Evolutionary conservation across 176 grass and related monocot species (phyloP), one percentile per base, ranked within the genome.

Genomic region (Musa schizocarpa): DNA sequence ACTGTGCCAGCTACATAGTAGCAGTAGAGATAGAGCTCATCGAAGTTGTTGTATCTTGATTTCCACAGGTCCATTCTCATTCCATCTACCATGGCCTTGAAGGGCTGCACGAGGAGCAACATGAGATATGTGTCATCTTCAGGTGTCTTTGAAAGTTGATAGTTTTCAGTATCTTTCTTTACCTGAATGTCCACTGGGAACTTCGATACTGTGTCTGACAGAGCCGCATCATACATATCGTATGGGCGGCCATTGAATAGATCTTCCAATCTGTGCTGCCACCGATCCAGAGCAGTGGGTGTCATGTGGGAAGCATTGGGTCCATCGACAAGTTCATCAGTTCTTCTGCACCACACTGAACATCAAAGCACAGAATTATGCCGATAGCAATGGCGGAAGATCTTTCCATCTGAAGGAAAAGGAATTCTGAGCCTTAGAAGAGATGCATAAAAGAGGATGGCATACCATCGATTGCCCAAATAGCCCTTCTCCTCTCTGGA

Each of bases 21-120:
- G 84, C 95, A 98, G 82, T 98, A 98, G 76, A 94, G 85, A 84
- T 98, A 98, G 17, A 98, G 84, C 81, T 98, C 95, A 17, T 98
- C 88, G 13, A 98, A 98, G 77, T 79, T 93, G 53, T 1, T 82
- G 66, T 98, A 98, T 74, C 90, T 88, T 57, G 95, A 98, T 80
- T 98, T 89, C 84, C 85, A 81, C 74, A 98, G 75, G 74, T 98
- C 95, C 2, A 98, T 77, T 75, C 90, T 98, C 95, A 98, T 98
- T 11, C 95, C 95, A 79, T 98, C 81, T 9, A 94, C 82, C 95
- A 98, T 94, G 27, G 91, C 95, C 86, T 91, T 98, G 90, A 98
- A 98, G 20, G 95, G 95, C 95, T 98, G 88, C 0, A 50, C 1
- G 3, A 62, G n/a, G 9, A 65, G 51, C 34, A 64, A 13, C 13